These are phyloP conservation scores for Hymenoscyphus fraxineus DNA, from an alignment of 2,329 filamentous ascomycete genomes.

Conservation along the genomic window DNA sequence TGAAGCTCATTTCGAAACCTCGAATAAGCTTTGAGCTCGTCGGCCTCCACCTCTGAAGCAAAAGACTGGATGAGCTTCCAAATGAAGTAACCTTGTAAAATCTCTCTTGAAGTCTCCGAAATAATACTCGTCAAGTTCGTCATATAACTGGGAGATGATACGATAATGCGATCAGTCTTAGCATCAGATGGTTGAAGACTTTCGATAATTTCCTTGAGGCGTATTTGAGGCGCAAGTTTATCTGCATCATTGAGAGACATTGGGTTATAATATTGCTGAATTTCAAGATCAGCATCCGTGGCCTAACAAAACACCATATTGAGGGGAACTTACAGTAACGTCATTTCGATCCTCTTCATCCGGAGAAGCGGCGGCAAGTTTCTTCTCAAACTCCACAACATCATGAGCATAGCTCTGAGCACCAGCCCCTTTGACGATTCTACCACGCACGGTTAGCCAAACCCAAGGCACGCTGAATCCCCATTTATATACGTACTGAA, in stretches of 20 bases:
- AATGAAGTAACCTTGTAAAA: conserved; percentile 58
- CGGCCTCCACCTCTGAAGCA: conserved; percentile 52
- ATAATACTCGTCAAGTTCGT: conserved; percentile 55
- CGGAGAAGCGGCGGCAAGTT: conserved; percentile 56
- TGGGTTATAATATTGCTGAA: conserved; percentile 61
- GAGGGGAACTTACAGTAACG: conserved; percentile 45
- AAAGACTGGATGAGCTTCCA: conserved; percentile 60
- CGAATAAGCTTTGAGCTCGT: conserved; percentile 55
- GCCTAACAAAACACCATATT: neutral
- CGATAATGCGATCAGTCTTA: conserved; percentile 51
- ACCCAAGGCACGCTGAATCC: neutral
- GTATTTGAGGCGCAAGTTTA: conserved; percentile 53
- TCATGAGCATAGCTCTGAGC: conserved; percentile 31
- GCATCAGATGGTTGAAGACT: conserved; percentile 49
- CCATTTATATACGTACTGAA: conserved; percentile 10
- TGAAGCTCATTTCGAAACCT: conserved; percentile 58
- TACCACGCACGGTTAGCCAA: neutral
- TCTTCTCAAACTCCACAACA: conserved; percentile 57
- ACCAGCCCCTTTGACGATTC: neutral
- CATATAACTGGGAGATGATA: conserved; percentile 58
- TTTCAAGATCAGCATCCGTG: conserved; percentile 16
- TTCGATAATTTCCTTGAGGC: conserved; percentile 49
- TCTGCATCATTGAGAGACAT: conserved; percentile 53
- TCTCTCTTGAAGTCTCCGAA: conserved; percentile 48
- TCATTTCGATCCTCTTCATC: conserved; percentile 56